Evolutionary conservation across 805 yeast genomes (phyloP).

Genomic region (Yamadazyma paraphyllophila): DNA sequence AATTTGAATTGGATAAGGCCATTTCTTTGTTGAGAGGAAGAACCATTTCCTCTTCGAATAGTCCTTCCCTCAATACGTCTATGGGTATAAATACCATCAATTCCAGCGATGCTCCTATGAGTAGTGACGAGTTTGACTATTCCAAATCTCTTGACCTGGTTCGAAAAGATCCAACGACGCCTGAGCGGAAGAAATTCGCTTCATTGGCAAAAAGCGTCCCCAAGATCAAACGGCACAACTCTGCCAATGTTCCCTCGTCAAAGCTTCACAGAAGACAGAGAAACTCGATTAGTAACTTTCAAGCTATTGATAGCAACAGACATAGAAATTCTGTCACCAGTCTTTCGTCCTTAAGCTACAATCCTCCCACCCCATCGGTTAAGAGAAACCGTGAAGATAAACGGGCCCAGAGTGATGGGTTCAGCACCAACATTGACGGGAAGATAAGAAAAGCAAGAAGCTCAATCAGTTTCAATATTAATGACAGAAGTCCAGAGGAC

Average conservation of each 20-base stretch:
- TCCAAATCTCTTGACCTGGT: background rate
- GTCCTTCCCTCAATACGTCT: slow-evolving; percentile 12
- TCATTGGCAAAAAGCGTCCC: slow-evolving; percentile 16
- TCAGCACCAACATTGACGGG: slow-evolving; percentile 10
- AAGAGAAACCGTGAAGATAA: background rate
- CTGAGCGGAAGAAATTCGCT: slow-evolving; percentile 8
- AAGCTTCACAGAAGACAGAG: slow-evolving; percentile 10
- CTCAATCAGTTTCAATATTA: slow-evolving; percentile 30
- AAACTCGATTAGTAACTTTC: slow-evolving; percentile 15
- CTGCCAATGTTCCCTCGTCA: slow-evolving; percentile 9
- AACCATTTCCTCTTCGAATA: slow-evolving; percentile 38
- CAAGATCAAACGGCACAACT: slow-evolving; percentile 26
- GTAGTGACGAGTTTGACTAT: background rate
- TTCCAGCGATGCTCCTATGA: background rate
- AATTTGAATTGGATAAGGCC: slow-evolving; percentile 79
- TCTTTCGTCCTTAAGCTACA: slow-evolving; percentile 13
- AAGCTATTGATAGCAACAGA: background rate
- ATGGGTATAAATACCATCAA: slow-evolving; percentile 11
- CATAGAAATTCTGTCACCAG: slow-evolving; percentile 13
- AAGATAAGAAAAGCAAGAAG: slow-evolving; percentile 30
- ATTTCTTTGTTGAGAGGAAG: slow-evolving; percentile 66
- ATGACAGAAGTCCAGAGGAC: slow-evolving; percentile 9
- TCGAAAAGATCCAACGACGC: slow-evolving; percentile 8
- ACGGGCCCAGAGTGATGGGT: slow-evolving; percentile 6
- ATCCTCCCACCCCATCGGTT: background rate